phyloP scores from a whole-genome alignment of 2,329 filamentous ascomycete species.

The Exophiala lecanii-corni region DNA sequence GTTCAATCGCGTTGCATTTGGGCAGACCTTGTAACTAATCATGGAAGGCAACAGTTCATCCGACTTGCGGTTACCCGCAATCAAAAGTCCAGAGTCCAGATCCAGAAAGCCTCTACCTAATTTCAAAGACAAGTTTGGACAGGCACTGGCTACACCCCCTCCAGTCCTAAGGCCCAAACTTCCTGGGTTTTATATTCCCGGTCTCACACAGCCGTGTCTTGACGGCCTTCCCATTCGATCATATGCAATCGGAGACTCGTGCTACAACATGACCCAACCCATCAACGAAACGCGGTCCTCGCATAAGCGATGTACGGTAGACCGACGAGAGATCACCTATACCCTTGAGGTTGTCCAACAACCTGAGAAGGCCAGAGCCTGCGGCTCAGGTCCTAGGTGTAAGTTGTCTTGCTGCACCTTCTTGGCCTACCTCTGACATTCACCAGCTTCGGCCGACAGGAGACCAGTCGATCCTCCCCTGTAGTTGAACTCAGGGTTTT shows the following conservation, averaged over 20 bases:
- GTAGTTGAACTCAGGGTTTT: slow-evolving; percentile 87
- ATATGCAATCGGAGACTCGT: slow-evolving; percentile 25
- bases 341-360: slow-evolving; percentile 84
- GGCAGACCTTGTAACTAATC: neutral
- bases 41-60: neutral
- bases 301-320: slow-evolving; percentile 60
- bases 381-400: slow-evolving; percentile 94
- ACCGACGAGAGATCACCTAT: slow-evolving; percentile 75
- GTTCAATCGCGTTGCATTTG: too few relatives aligned
- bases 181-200: slow-evolving; percentile 15
- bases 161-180: neutral
- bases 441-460: slow-evolving; percentile 72
- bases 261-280: slow-evolving; percentile 46
- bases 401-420: slow-evolving; percentile 34
- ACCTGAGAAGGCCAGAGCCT: slow-evolving; percentile 88
- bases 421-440: slow-evolving; percentile 17
- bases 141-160: neutral
- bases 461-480: slow-evolving; percentile 92
- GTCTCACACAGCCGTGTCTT: slow-evolving; percentile 14
- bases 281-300: slow-evolving; percentile 53
- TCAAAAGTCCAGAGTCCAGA: neutral
- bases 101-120: too few relatives aligned
- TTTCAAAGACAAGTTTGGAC: neutral
- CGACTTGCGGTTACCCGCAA: neutral
- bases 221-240: slow-evolving; percentile 16